These are phyloP conservation scores for Magnusiomyces sp. DNA, from an alignment of 1,139 yeast species.

Conservation along the genomic window DNA sequence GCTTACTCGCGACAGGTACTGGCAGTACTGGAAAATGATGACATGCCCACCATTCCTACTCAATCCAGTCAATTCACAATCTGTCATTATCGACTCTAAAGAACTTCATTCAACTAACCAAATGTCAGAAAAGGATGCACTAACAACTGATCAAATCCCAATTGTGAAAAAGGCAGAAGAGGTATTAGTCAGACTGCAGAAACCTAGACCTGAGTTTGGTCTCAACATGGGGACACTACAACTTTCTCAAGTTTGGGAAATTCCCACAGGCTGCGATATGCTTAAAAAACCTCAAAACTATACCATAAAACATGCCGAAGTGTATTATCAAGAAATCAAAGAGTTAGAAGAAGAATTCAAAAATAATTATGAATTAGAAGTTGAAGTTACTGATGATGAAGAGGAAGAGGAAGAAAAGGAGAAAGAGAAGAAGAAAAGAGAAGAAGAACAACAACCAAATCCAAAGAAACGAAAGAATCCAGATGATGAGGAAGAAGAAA, in stretches of 20 bases:
- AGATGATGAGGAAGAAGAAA: constrained; percentile 7
- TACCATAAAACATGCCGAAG: constrained; percentile 19
- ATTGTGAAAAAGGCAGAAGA: constrained; percentile 12
- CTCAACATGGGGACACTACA: constrained; percentile 33
- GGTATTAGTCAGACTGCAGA: constrained; percentile 16
- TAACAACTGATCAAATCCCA: background rate
- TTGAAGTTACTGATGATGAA: constrained; percentile 6
- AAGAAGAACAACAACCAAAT: constrained; percentile 6
- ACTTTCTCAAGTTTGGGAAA: constrained; percentile 28
- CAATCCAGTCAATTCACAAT: constrained; percentile 16
- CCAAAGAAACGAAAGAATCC: constrained; percentile 1
- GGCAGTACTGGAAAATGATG: constrained; percentile 33
- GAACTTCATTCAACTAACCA: background rate
- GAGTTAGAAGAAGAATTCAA: constrained; percentile 9
- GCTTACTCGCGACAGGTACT: constrained; percentile 25
- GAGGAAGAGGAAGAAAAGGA: constrained; percentile 5
- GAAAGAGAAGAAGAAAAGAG: constrained; percentile 5
- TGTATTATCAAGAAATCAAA: constrained; percentile 17
- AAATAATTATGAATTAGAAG: constrained; percentile 10
- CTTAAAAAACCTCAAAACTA: constrained; percentile 15
- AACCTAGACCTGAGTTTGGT: constrained; percentile 25
- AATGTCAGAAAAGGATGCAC: background rate
- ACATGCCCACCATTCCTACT: constrained; percentile 29
- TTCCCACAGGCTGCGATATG: constrained; percentile 24
- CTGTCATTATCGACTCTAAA: constrained; percentile 3